Conservation (phyloP, 2,329 filamentous ascomycete species). For the Purpureocillium takamizusanense region DNA sequence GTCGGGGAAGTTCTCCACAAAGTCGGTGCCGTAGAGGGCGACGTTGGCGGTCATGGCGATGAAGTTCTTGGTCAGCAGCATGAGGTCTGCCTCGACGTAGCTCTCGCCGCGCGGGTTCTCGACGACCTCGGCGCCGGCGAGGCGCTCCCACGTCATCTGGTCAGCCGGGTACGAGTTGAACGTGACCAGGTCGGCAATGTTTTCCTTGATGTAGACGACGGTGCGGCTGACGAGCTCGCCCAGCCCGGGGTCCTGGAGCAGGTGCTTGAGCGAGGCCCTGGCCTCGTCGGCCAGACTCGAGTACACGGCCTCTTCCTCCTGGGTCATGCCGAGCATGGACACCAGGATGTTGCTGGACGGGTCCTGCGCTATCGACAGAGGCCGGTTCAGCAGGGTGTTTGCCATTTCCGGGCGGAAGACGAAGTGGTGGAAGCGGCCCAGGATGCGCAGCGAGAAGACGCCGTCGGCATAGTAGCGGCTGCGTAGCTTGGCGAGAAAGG, state of each 20-base stretch:
- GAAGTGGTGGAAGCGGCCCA: slow-evolving; percentile 23
- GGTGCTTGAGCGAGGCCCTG: slow-evolving; percentile 14
- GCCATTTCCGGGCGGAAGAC: slow-evolving; percentile 22
- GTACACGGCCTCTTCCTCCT: slow-evolving; percentile 20
- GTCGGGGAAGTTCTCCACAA: slow-evolving; percentile 29
- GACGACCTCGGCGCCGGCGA: slow-evolving; percentile 20
- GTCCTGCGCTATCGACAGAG: slow-evolving; percentile 14
- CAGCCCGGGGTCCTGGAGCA: slow-evolving; percentile 16
- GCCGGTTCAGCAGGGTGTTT: slow-evolving; percentile 18
- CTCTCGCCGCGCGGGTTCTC: slow-evolving; percentile 13
- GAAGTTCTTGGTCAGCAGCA: slow-evolving; percentile 24
- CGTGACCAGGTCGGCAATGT: slow-evolving; percentile 25
- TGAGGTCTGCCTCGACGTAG: slow-evolving; percentile 23
- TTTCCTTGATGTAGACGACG: slow-evolving; percentile 15
- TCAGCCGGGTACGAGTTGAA: slow-evolving; percentile 28
- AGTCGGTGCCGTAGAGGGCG: slow-evolving; percentile 29
- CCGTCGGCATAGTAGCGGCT: slow-evolving; percentile 23
- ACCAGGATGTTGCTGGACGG: slow-evolving; percentile 16
- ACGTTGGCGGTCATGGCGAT: slow-evolving; percentile 23
- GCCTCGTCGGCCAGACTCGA: slow-evolving; percentile 17
- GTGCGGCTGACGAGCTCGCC: slow-evolving; percentile 11
- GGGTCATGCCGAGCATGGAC: slow-evolving; percentile 22
- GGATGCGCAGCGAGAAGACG: slow-evolving; percentile 23
- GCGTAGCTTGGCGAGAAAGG: slow-evolving; percentile 20
- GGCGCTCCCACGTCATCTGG: slow-evolving; percentile 28